A percentile compares a stretch with the other conserved stretches of the same genome.
Evolutionary conservation across 2,329 filamentous ascomycete genomes (phyloP).

Genomic region (Cordyceps fumosorosea): DNA sequence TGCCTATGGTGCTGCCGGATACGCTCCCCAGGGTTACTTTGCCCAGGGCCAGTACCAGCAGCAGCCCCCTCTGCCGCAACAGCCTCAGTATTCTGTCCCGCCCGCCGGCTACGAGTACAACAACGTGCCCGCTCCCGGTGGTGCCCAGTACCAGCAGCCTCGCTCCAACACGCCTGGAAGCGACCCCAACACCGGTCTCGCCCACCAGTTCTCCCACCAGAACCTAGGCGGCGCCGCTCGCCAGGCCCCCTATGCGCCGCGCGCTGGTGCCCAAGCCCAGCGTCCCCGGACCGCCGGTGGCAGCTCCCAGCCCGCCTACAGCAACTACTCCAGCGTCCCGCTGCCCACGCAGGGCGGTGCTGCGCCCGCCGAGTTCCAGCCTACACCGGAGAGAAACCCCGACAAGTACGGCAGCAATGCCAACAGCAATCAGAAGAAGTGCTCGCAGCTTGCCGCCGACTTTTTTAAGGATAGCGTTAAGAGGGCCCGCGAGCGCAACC

Average conservation of each 20-base stretch:
- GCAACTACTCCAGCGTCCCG: conserved; percentile 57
- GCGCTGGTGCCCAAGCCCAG: conserved; percentile 65
- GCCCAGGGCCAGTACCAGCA: conserved; percentile 55
- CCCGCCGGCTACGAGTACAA: conserved; percentile 42
- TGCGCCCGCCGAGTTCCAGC: conserved; percentile 66
- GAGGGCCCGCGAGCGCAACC: conserved; percentile 87
- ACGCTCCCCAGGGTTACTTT: conserved; percentile 32
- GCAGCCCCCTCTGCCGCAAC: conserved; percentile 39
- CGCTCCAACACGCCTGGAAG: conserved; percentile 57
- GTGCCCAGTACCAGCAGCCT: conserved; percentile 34
- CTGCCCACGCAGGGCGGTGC: conserved; percentile 53
- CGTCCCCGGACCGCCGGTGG: conserved; percentile 80
- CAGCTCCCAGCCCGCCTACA: conserved; percentile 54
- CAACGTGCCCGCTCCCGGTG: conserved; percentile 33
- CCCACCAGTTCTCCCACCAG: conserved; percentile 95
- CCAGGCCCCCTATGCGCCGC: conserved; percentile 60
- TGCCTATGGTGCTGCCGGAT: conserved; percentile 32
- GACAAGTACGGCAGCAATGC: conserved; percentile 64
- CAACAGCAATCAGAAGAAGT: conserved; percentile 66
- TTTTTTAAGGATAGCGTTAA: conserved; percentile 99
- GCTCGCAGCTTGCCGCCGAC: conserved; percentile 66
- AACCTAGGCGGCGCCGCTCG: conserved; percentile 73
- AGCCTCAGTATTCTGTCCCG: conserved; percentile 38
- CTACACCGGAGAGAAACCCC: conserved; percentile 78
- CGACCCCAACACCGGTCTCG: conserved; percentile 83